Conservation (phyloP, 306 rosid genomes). For the Dryas octopetala region DNA sequence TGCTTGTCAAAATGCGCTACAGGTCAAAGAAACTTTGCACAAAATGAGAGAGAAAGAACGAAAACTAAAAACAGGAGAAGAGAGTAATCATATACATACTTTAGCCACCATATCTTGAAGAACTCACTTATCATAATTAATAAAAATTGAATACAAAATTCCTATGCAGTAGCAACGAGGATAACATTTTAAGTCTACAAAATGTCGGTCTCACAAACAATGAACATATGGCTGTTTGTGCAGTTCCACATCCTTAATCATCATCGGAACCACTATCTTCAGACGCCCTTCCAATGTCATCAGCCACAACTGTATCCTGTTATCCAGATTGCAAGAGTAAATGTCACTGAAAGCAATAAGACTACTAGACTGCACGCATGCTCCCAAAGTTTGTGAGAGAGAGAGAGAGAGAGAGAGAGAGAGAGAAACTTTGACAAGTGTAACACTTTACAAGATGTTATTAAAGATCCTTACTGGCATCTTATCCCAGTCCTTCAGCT, state of each 20-base stretch:
- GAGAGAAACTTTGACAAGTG: background rate
- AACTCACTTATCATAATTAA: background rate
- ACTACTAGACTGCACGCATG: background rate
- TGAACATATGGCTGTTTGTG: slow-evolving; percentile 13
- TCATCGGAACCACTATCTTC: slow-evolving; percentile 71
- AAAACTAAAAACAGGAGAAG: background rate
- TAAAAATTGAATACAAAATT: background rate
- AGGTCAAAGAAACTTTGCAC: background rate
- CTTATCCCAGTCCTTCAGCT: slow-evolving; percentile 86
- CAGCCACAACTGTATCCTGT: slow-evolving; percentile 55
- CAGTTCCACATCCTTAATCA: slow-evolving; percentile 42
- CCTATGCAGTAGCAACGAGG: slow-evolving; percentile 5
- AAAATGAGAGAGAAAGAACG: background rate
- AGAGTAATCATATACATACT: background rate
- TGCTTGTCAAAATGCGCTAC: background rate
- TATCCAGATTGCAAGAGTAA: background rate
- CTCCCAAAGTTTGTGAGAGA: too few species aligned
- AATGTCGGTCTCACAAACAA: background rate
- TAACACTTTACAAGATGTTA: background rate
- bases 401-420: background rate
- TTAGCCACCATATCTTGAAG: background rate
- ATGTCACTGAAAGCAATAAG: background rate
- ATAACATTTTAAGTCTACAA: background rate
- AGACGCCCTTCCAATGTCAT: slow-evolving; percentile 52
- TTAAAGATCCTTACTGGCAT: slow-evolving; percentile 51